phyloP scores from a whole-genome alignment of 108 stramenopile genomes.

The Schizochytrium sp. region DNA sequence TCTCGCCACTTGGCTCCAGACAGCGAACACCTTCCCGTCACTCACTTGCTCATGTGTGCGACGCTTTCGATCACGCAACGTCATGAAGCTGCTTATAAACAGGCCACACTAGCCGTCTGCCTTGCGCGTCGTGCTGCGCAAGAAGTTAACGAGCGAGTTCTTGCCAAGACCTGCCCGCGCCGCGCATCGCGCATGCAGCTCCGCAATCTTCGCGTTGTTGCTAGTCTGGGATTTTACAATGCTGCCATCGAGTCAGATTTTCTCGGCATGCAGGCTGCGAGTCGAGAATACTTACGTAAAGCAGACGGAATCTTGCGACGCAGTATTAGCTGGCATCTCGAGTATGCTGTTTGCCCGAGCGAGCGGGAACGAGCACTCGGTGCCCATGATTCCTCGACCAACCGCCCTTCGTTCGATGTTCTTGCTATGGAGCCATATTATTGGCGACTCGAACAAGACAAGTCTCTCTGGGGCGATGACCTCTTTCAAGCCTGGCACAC shows the following conservation, averaged over 20 bases:
- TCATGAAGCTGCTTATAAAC: background rate
- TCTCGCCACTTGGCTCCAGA: background rate
- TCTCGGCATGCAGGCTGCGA: background rate
- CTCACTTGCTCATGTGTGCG: background rate
- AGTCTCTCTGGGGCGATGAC: background rate
- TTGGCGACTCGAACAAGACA: background rate
- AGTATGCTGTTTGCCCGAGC: background rate
- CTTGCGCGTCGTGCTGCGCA: background rate
- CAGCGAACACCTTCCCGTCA: background rate
- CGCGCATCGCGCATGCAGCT: background rate
- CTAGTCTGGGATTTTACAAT: background rate
- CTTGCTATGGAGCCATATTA: background rate
- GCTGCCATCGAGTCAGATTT: background rate
- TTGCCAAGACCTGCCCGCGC: background rate
- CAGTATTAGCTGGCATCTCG: background rate
- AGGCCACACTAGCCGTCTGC: background rate
- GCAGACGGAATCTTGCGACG: background rate
- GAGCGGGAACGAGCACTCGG: background rate
- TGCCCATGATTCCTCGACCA: background rate
- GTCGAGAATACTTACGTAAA: background rate
- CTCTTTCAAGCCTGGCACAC: background rate
- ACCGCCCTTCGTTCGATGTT: background rate
- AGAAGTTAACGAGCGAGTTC: background rate
- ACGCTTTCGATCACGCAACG: background rate
- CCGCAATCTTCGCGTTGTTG: background rate